Percentiles rank a stretch among this genome's conserved stretches.
Evolutionary conservation across 176 grass and related monocot species (phyloP).

Genomic region (Microstegium vimineum): DNA sequence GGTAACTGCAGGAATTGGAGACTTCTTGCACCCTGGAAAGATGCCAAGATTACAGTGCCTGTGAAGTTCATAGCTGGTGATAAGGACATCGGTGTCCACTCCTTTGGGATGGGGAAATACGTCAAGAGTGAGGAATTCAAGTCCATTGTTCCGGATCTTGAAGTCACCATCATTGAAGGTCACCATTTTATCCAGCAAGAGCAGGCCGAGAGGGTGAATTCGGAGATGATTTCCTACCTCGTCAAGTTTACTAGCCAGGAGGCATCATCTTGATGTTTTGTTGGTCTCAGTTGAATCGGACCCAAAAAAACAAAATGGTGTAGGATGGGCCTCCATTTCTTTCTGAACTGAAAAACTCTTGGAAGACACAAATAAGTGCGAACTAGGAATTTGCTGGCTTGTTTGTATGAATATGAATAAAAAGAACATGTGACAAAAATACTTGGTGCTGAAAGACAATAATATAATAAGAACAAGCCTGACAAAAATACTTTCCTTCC

Average conservation of each 20-base stretch:
- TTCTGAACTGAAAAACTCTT: neutral
- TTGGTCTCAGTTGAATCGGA: too few species aligned
- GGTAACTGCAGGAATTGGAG: conserved; percentile 42
- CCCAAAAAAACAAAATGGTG: too few species aligned
- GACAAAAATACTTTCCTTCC: conserved; percentile 60
- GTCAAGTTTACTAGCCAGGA: conserved; percentile 3
- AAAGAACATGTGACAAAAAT: neutral
- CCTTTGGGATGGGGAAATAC: conserved; percentile 27
- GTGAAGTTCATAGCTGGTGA: conserved; percentile 41
- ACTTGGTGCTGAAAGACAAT: neutral
- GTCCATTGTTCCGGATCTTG: conserved; percentile 36
- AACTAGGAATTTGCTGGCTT: neutral
- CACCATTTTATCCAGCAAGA: conserved; percentile 69
- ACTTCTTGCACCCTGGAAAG: conserved; percentile 49
- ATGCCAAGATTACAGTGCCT: conserved; percentile 41
- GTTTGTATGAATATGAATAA: neutral
- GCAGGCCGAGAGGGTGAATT: conserved; percentile 39
- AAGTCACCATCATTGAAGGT: conserved; percentile 38
- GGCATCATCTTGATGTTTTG: neutral
- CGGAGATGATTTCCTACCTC: conserved; percentile 54
- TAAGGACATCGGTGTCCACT: conserved; percentile 34
- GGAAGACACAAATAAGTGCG: neutral
- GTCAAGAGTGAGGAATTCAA: conserved; percentile 36
- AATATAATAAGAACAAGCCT: too few species aligned
- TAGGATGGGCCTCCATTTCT: neutral